phyloP scores from a whole-genome alignment of 2,329 filamentous ascomycete species.

The Botrytis tulipae region DNA sequence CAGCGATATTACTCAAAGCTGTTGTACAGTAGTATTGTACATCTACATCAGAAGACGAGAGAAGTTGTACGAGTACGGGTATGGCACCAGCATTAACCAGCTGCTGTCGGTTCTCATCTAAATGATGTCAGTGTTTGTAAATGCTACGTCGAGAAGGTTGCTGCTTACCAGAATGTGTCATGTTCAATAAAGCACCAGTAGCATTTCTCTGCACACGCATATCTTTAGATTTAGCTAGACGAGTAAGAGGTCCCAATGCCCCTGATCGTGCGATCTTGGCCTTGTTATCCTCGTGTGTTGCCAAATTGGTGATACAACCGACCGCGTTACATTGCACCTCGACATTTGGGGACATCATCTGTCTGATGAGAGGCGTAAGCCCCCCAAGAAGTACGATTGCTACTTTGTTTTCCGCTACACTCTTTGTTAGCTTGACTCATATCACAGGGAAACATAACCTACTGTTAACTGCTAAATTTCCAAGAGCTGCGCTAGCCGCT shows the following conservation, averaged over 20 bases:
- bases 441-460: constrained; percentile 41
- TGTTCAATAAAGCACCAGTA: constrained; percentile 92
- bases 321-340: constrained; percentile 99
- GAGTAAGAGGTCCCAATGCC: constrained; percentile 84
- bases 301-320: constrained; percentile 96
- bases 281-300: constrained; percentile 98
- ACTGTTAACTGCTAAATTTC: constrained; percentile 98
- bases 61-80: constrained; percentile 89
- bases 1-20: constrained; percentile 95
- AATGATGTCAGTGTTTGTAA: constrained; percentile 24
- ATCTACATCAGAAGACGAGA: constrained; percentile 90
- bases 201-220: constrained; percentile 98
- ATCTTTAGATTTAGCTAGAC: constrained; percentile 93
- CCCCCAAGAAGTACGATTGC: constrained; percentile 91
- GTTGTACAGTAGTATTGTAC: constrained; percentile 99
- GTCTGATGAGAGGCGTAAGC: constrained; percentile 85
- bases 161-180: constrained; percentile 90
- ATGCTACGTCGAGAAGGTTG: not conserved
- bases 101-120: constrained; percentile 96
- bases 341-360: constrained; percentile 98
- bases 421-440: constrained; percentile 42
- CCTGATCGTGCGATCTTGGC: constrained; percentile 96
- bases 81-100: constrained; percentile 98
- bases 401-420: constrained; percentile 93
- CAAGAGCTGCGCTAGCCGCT: constrained; percentile 91